Evolutionary conservation across 495 filamentous ascomycete species (phyloP).

Genomic region (Aspergillus nanangensis): DNA sequence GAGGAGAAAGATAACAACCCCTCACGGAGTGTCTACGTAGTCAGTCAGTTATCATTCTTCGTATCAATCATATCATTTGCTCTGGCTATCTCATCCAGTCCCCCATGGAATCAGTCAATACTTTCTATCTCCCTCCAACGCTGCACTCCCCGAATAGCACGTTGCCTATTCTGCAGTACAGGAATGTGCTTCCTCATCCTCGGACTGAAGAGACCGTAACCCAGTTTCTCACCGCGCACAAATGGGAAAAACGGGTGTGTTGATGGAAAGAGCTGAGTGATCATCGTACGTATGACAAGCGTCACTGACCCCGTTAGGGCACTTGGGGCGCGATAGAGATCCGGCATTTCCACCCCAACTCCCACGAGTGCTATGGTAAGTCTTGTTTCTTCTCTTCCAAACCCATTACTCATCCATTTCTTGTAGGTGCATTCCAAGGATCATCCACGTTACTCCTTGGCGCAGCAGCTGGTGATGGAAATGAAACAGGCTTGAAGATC

Average conservation of each 20-base stretch:
- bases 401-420: too few relatives aligned
- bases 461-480: background rate
- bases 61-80: too few relatives aligned
- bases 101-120: slow-evolving; percentile 12
- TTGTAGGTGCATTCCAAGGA: slow-evolving; percentile 1
- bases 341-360: slow-evolving; percentile 8
- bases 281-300: too few relatives aligned
- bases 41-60: too few relatives aligned
- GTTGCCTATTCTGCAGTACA: slow-evolving; percentile 35
- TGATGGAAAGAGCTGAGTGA: too few relatives aligned
- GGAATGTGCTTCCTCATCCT: slow-evolving; percentile 22
- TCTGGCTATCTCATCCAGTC: too few relatives aligned
- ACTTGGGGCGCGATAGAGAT: slow-evolving; percentile 4
- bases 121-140: slow-evolving; percentile 24
- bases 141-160: slow-evolving; percentile 34
- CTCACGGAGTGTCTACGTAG: too few relatives aligned
- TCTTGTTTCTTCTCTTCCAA: too few relatives aligned
- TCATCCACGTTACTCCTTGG: slow-evolving; percentile 5
- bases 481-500: background rate
- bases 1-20: too few relatives aligned
- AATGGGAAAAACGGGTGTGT: slow-evolving; percentile 6
- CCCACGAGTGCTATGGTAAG: slow-evolving; percentile 7
- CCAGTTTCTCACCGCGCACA: slow-evolving; percentile 5
- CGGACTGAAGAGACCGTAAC: slow-evolving; percentile 5
- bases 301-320: too few relatives aligned